Conservation (phyloP, 2,329 filamentous ascomycete species). For the Ilyonectria destructans region DNA sequence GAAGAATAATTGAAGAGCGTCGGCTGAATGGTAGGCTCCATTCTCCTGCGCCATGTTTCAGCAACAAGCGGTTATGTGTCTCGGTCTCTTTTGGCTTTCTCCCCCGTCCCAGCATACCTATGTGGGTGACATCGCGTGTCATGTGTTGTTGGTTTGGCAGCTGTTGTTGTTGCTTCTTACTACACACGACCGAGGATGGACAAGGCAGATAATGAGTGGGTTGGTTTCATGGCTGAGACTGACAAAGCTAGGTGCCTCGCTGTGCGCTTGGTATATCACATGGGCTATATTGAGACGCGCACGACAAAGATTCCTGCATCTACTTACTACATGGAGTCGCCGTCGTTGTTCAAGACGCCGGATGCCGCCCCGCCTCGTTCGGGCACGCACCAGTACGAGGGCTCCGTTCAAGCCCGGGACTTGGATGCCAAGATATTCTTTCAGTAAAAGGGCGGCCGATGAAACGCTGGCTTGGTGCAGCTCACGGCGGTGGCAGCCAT, state of each 20-base stretch:
- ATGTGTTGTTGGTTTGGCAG: background rate
- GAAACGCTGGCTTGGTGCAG: background rate
- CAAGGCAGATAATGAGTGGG: background rate
- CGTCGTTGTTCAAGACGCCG: background rate
- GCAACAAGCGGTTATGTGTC: background rate
- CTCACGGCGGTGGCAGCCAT: too few relatives aligned
- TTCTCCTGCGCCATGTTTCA: background rate
- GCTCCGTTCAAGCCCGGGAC: background rate
- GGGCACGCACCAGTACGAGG: background rate
- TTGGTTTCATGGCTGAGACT: background rate
- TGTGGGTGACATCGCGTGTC: background rate
- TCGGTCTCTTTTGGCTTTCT: background rate
- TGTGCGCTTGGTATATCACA: background rate
- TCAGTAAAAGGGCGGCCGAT: background rate
- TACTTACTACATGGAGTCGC: too few relatives aligned
- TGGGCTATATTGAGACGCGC: background rate
- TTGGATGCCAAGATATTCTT: background rate
- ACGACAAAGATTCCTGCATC: background rate
- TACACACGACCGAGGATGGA: background rate
- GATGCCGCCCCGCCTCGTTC: background rate
- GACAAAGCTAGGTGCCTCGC: background rate
- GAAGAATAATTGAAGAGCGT: background rate
- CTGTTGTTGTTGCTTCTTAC: background rate
- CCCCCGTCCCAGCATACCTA: background rate
- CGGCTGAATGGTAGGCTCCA: background rate